Evolutionary conservation across 176 grass and related monocot genomes (phyloP), one percentile per base, ranked within the genome.

Genomic region (Zizania latifolia): DNA sequence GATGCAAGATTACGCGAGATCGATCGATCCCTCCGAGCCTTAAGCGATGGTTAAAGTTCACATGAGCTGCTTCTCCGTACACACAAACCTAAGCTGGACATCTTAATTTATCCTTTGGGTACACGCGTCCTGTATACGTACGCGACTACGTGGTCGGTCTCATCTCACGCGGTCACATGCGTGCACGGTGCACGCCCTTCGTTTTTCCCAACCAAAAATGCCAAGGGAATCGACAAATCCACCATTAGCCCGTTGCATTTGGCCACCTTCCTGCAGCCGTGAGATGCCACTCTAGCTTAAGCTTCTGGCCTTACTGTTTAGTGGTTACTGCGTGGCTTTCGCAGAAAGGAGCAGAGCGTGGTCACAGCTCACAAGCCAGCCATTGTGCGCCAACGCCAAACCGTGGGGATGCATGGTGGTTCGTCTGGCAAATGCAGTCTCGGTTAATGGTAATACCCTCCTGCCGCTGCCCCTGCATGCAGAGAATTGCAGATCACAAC

Each of bases 141-240:
- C 48, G 48, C 22, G 48, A 53, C 48, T 65, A n/a, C 76, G 46
- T 81, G 68, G 79, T 73, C 58, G 58, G 79, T 51, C 46, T n/a
- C 46, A 21, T 51, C 2, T n/a, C n/a, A n/a, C 34, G 24, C 59
- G 21, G 46, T 74, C 69, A 81, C 68, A 65, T 78, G 45, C 60
- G 14, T 26, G 30, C 40, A 7, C n/a, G n/a, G n/a, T 62, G 2
- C 10, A 14, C n/a, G n/a, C n/a, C n/a, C n/a, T n/a, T n/a, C n/a
- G n/a, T 19, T n/a, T 53, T 19, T 56, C 2, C 19, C 3, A 16
- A 53, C 12, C 46, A 6, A 53, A 22, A 36, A 16, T 30, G 21
- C 78, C 78, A 37, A 37, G n/a, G 41, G 78, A 81, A 81, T 30
- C 56, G 78, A 81, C 78, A 63, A 62, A n/a, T 1, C 21, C 14